Evolutionary conservation across 352 stramenopile genomes (phyloP).

Genomic region (Thraustotheca clavata): DNA sequence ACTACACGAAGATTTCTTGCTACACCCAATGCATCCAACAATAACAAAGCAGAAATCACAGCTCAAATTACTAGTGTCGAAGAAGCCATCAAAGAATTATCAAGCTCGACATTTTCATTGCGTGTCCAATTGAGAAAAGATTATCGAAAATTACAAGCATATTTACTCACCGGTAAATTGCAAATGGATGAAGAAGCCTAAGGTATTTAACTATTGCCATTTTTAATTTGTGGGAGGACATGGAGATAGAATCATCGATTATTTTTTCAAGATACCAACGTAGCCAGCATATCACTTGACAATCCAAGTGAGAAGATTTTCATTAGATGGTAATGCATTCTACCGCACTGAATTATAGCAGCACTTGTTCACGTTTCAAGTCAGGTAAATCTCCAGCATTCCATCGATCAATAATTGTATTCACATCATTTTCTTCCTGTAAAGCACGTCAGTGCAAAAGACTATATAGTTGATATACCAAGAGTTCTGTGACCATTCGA

Average conservation of each 20-base stretch:
- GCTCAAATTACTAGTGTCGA: neutral
- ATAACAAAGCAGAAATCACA: slow-evolving; percentile 7
- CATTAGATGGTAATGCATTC: too few species aligned
- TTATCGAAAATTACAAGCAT: slow-evolving; percentile 10
- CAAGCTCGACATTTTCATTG: slow-evolving; percentile 5
- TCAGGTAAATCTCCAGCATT: neutral
- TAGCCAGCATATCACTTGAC: too few species aligned
- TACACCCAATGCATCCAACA: neutral
- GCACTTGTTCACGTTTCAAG: neutral
- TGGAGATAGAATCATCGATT: too few species aligned
- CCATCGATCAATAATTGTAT: neutral
- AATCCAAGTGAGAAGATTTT: too few species aligned
- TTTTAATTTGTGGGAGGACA: too few species aligned
- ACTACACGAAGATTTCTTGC: slow-evolving; percentile 1
- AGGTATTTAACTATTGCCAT: too few species aligned
- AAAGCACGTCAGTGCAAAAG: neutral
- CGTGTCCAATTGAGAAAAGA: slow-evolving; percentile 12
- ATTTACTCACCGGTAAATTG: neutral
- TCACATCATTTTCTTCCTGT: neutral
- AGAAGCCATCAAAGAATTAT: neutral
- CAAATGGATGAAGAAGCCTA: neutral
- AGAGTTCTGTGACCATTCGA: neutral
- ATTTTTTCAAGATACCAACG: too few species aligned
- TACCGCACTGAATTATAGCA: neutral
- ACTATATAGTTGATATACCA: neutral